phyloP scores from a whole-genome alignment of 345 rosid species.

The Viola odorata region DNA sequence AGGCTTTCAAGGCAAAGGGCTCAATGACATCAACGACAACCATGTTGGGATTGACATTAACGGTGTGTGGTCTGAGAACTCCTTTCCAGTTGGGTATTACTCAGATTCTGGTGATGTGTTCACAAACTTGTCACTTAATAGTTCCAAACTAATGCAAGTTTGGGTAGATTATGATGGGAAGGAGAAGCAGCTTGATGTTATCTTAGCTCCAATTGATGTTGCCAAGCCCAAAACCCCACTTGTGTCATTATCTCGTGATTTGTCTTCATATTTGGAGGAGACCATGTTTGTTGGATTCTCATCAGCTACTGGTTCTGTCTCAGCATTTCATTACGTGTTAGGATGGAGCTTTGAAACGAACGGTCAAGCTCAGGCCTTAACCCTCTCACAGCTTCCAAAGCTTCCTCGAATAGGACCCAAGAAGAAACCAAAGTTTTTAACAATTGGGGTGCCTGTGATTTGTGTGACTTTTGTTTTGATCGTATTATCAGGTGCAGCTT shows the following conservation, averaged over 20 bases:
- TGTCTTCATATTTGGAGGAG: constrained; percentile 3
- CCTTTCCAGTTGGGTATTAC: constrained; percentile 1
- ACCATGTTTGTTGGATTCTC: constrained; percentile 12
- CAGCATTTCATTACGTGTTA: neutral
- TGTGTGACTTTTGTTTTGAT: neutral
- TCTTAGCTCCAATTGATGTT: constrained; percentile 4
- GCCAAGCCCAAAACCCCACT: constrained; percentile 2
- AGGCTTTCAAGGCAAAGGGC: neutral
- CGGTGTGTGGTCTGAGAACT: neutral
- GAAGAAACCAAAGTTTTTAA: neutral
- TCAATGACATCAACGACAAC: neutral
- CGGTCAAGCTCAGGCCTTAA: constrained; percentile 2
- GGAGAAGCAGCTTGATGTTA: neutral
- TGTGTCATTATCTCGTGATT: neutral
- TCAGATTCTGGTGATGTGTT: neutral
- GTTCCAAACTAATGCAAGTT: constrained; percentile 9
- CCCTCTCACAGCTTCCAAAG: neutral
- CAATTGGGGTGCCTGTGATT: neutral
- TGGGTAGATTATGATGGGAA: constrained; percentile 12
- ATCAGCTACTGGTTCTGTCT: constrained; percentile 5
- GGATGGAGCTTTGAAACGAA: constrained; percentile 11
- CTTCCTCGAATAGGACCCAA: neutral
- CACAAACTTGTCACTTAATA: neutral
- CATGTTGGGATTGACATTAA: neutral
- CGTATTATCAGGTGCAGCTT: neutral